Evolutionary conservation across 2,329 filamentous ascomycete species (phyloP).

Genomic region (Fusarium sp.): DNA sequence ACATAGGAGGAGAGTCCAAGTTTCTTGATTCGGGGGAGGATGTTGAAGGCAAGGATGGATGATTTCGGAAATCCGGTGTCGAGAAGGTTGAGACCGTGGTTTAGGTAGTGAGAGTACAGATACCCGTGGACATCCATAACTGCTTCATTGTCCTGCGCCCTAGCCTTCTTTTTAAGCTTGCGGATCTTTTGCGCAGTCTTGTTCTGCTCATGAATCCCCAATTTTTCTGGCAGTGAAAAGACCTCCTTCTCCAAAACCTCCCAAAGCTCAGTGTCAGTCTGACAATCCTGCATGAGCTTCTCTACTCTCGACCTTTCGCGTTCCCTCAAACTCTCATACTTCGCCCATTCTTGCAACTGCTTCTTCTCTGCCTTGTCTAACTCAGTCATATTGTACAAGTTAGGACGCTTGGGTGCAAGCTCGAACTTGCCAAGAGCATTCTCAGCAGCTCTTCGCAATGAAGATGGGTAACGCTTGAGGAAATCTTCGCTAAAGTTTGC

Average conservation of each 20-base stretch:
- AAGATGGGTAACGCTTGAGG: slow-evolving; percentile 55
- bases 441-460: slow-evolving; percentile 57
- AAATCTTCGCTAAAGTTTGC: slow-evolving; percentile 54
- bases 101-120: slow-evolving; percentile 73
- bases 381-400: slow-evolving; percentile 48
- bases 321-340: slow-evolving; percentile 56
- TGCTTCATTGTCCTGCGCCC: slow-evolving; percentile 44
- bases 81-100: slow-evolving; percentile 68
- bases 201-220: slow-evolving; percentile 63
- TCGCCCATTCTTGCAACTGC: slow-evolving; percentile 53
- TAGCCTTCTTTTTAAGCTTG: slow-evolving; percentile 19
- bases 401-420: slow-evolving; percentile 47
- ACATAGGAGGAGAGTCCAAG: slow-evolving; percentile 78
- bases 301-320: slow-evolving; percentile 67
- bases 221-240: slow-evolving; percentile 68
- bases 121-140: slow-evolving; percentile 71
- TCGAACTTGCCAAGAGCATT: slow-evolving; percentile 57
- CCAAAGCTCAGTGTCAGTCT: slow-evolving; percentile 76
- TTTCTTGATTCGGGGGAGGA: slow-evolving; percentile 76
- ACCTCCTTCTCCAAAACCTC: slow-evolving; percentile 74
- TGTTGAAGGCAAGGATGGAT: slow-evolving; percentile 70
- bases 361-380: slow-evolving; percentile 51
- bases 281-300: slow-evolving; percentile 64
- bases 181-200: slow-evolving; percentile 8
- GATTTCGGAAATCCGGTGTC: slow-evolving; percentile 68